Evolutionary conservation across 345 rosid genomes (phyloP), one percentile per base, ranked within the genome.

Genomic region (Jatropha curcas): DNA sequence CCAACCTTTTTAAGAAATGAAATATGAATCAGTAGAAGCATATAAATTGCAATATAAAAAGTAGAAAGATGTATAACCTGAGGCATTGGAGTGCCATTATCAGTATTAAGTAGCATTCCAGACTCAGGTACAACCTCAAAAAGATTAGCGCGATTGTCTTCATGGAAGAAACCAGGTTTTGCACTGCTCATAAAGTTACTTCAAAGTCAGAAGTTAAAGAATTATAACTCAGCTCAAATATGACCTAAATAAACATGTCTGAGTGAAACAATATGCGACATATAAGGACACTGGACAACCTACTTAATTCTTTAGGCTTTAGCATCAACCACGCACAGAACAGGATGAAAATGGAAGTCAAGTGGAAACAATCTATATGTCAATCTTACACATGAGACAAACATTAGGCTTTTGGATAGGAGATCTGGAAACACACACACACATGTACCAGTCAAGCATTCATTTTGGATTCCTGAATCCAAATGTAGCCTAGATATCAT

Each of bases 121-220:
- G 92, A 82, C 67, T 84, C 80, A 4, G 81, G 90, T 77, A 90
- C 98, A 79, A 95, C 98, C 88, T 92, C 97, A 81, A 92, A 95
- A 71, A 95, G 87, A 80, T 82, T 88, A 67, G 97, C 97, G 51
- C 87, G 90, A 31, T 87, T 89, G 56, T 86, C 94, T 61, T 95
- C 99, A 76, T 87, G 97, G 86, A 95, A 95, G 80, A 95, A 95
- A 31, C 99, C 88, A 30, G 99, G 99, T 82, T 95, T 95, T 25
- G 96, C 96, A 74, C 99, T 95, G 91, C 57, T 65, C 12, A 22
- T 56, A 60, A 45, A 20, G 5, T 19, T 52, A 60, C 22, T n/a
- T n/a, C n/a, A 59, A 65, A 12, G 14, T 72, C 76, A 81, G 58
- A 79, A 71, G 39, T 62, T 35, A 68, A 64, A 70, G 52, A 68